Percentiles rank a stretch among this genome's conserved stretches.
Conservation (phyloP, 495 filamentous ascomycete genomes). For the Aspergillus nidulans region DNA sequence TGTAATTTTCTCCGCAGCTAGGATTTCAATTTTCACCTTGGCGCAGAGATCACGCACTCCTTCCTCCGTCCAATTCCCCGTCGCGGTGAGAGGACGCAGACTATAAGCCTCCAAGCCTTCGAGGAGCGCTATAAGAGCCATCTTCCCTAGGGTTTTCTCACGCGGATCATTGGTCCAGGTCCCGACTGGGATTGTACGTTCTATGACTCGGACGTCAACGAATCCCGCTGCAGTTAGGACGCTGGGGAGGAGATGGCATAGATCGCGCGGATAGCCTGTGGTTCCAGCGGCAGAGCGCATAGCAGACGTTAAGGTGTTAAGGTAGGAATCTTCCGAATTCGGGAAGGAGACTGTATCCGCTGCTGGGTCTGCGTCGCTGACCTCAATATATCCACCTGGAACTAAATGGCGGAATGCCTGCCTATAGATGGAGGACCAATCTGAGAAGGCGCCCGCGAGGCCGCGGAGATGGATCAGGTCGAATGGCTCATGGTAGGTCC, state of each 20-base stretch:
- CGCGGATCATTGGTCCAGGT: conserved; percentile 49
- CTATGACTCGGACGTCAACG: conserved; percentile 51
- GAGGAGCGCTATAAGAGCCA: conserved; percentile 59
- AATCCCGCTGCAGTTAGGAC: conserved; percentile 56
- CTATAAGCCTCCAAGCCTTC: conserved; percentile 61
- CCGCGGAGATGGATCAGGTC: conserved; percentile 64
- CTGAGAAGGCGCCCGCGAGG: conserved; percentile 57
- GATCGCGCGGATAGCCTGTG: conserved; percentile 38
- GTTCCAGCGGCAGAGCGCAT: conserved; percentile 33
- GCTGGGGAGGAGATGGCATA: conserved; percentile 49
- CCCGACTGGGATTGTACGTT: conserved; percentile 58
- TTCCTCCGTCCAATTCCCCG: conserved; percentile 51
- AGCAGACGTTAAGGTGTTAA: conserved; percentile 32
- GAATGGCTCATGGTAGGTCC: conserved; percentile 54
- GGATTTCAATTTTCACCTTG: conserved; percentile 49
- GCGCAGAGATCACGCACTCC: conserved; percentile 53
- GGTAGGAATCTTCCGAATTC: conserved; percentile 27
- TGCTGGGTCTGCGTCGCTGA: conserved; percentile 38
- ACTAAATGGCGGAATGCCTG: conserved; percentile 57
- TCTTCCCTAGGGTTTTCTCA: conserved; percentile 57
- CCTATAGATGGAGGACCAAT: conserved; percentile 58
- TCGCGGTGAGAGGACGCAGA: conserved; percentile 57
- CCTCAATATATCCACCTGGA: conserved; percentile 63
- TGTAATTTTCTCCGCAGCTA: conserved; percentile 38
- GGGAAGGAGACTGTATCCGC: conserved; percentile 26